A percentile compares a stretch with the other conserved stretches of the same genome.
These are phyloP conservation scores for Sergeia podlipaevii DNA, from an alignment of 208 protist genomes.

Conservation along the genomic window DNA sequence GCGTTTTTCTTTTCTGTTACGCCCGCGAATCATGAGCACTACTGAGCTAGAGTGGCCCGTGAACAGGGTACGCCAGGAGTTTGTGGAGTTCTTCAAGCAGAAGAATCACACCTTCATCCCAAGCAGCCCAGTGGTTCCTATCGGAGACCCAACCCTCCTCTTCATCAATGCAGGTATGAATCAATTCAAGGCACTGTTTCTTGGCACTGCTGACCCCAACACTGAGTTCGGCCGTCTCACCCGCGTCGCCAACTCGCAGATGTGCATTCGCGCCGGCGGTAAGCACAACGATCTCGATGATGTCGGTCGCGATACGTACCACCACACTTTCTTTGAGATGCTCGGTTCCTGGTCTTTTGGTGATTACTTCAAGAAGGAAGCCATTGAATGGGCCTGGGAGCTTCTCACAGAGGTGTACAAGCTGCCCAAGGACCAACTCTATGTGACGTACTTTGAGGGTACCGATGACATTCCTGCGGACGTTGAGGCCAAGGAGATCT, in stretches of 20 bases:
- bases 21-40: conserved; percentile 6
- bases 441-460: conserved; percentile 99
- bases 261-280: conserved; percentile 99
- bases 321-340: conserved; percentile 99
- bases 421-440: conserved; percentile 92
- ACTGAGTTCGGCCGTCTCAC: conserved; percentile 92
- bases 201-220: conserved; percentile 94
- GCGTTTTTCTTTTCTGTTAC: conserved; percentile 9
- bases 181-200: conserved; percentile 98
- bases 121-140: conserved; percentile 93
- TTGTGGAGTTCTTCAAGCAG: conserved; percentile 95
- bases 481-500: conserved; percentile 91
- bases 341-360: conserved; percentile 99
- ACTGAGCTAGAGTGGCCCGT: conserved; percentile 68
- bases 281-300: conserved; percentile 99
- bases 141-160: conserved; percentile 98
- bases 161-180: conserved; percentile 99
- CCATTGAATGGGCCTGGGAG: conserved; percentile 97
- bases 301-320: conserved; percentile 98
- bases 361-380: conserved; percentile 99
- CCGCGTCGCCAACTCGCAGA: conserved; percentile 96
- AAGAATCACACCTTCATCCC: conserved; percentile 89
- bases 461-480: conserved; percentile 90
- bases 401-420: conserved; percentile 96
- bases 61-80: conserved; percentile 88